Percentiles rank a stretch among this genome's conserved stretches.
Conservation (phyloP, 345 rosid genomes). For the Brassica rapa region DNA sequence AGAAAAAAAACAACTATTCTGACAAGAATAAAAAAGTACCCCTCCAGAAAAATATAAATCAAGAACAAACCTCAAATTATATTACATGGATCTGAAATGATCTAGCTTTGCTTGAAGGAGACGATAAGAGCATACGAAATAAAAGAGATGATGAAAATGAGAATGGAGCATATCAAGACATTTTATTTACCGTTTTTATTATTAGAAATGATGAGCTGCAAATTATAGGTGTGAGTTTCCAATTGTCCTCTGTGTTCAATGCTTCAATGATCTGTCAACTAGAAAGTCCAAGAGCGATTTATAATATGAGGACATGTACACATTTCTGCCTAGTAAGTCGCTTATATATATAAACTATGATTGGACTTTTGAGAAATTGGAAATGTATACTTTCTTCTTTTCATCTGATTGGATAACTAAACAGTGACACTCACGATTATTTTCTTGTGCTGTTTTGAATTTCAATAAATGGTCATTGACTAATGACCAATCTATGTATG, state of each 20-base stretch:
- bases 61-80: constrained; percentile 11
- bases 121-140: constrained; percentile 3
- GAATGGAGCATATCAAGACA: constrained; percentile 2
- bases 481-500: background rate
- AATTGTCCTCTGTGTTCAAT: constrained; percentile 20
- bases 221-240: constrained; percentile 24
- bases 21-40: background rate
- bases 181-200: background rate
- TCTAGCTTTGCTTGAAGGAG: constrained; percentile 7
- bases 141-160: constrained; percentile 4
- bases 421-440: constrained; percentile 38
- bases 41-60: background rate
- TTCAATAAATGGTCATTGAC: constrained; percentile 21
- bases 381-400: constrained; percentile 24
- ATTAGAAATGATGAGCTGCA: constrained; percentile 23
- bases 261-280: constrained; percentile 30
- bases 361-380: constrained; percentile 27
- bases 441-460: background rate
- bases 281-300: constrained; percentile 26
- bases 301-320: constrained; percentile 14
- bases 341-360: constrained; percentile 5
- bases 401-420: constrained; percentile 33
- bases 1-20: background rate
- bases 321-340: background rate
- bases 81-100: background rate